Evolutionary conservation across 768 basidiomycete species (phyloP).

Genomic region (Pulveroboletus sp.): DNA sequence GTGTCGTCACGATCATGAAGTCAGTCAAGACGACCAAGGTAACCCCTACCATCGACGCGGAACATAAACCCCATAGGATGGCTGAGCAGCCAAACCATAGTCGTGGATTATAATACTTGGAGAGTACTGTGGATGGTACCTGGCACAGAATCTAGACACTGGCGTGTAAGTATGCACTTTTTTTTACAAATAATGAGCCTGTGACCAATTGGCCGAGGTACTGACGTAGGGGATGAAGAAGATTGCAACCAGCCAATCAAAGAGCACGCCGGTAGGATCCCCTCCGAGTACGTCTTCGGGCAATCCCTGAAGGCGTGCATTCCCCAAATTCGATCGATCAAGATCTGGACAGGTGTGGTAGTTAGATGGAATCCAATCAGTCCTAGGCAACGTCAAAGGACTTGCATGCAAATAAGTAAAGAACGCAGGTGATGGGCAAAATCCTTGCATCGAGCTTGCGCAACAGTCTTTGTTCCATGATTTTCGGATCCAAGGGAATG

Average conservation of each 20-base stretch:
- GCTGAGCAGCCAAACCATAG: constrained; percentile 67
- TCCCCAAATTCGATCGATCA: constrained; percentile 76
- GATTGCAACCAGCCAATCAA: constrained; percentile 72
- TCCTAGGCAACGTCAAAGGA: constrained; percentile 9
- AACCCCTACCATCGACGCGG: constrained; percentile 58
- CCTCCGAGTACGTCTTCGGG: constrained; percentile 61
- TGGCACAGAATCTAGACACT: constrained; percentile 58
- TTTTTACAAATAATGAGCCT: neutral
- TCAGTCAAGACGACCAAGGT: neutral
- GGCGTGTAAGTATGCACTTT: neutral
- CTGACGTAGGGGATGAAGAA: constrained; percentile 79
- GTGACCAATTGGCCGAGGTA: neutral
- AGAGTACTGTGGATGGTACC: constrained; percentile 61
- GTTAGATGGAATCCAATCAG: neutral
- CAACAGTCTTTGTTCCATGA: constrained; percentile 51
- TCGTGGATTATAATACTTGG: constrained; percentile 67
- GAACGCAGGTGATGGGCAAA: constrained; percentile 65
- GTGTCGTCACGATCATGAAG: neutral
- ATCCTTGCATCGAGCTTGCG: constrained; percentile 66
- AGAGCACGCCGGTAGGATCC: constrained; percentile 63
- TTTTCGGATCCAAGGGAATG: constrained; percentile 13
- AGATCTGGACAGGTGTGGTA: constrained; percentile 36
- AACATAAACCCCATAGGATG: constrained; percentile 69
- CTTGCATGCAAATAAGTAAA: constrained; percentile 76
- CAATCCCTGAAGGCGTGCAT: constrained; percentile 72